phyloP scores from a whole-genome alignment of 2,329 filamentous ascomycete species.

The Colletotrichum spinosum region DNA sequence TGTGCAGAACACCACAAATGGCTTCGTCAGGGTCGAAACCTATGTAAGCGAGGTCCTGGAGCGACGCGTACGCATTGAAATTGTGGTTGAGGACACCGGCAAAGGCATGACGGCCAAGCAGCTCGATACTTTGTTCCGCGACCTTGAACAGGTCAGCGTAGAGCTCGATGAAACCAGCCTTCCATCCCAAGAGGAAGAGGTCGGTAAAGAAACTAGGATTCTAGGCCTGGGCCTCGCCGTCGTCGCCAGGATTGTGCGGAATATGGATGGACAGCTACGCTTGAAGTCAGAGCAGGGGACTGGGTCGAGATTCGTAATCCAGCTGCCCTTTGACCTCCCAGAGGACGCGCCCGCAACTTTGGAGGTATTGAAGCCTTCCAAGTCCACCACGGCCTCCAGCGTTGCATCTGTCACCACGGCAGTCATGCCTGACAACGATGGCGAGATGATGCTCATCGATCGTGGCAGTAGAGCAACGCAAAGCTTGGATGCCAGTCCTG shows the following conservation, averaged over 20 bases:
- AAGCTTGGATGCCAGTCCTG: not conserved
- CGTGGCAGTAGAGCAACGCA: conserved; percentile 47
- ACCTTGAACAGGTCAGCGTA: conserved; percentile 69
- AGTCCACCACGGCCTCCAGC: conserved; percentile 42
- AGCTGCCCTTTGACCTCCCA: conserved; percentile 78
- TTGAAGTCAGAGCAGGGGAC: conserved; percentile 86
- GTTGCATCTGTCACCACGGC: conserved; percentile 47
- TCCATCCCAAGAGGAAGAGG: conserved; percentile 42
- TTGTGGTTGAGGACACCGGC: conserved; percentile 82
- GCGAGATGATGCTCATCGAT: conserved; percentile 74
- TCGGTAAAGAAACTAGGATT: conserved; percentile 53
- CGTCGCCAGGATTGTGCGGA: conserved; percentile 87
- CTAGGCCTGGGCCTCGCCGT: conserved; percentile 88
- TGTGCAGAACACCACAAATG: conserved; percentile 78
- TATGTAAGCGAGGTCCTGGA: conserved; percentile 68
- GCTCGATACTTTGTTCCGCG: conserved; percentile 67
- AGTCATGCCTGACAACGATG: conserved; percentile 47
- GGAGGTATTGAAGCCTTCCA: conserved; percentile 28
- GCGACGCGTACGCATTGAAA: conserved; percentile 74
- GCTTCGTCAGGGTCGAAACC: conserved; percentile 77
- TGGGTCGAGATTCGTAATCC: conserved; percentile 85
- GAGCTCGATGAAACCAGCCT: conserved; percentile 47
- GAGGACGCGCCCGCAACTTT: conserved; percentile 49
- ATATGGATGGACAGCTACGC: conserved; percentile 89
- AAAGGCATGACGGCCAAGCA: conserved; percentile 74